Base-by-base conservation (phyloP, 2,329 filamentous ascomycete species). In the Ophiocordyceps camponoti-saundersi region DNA sequence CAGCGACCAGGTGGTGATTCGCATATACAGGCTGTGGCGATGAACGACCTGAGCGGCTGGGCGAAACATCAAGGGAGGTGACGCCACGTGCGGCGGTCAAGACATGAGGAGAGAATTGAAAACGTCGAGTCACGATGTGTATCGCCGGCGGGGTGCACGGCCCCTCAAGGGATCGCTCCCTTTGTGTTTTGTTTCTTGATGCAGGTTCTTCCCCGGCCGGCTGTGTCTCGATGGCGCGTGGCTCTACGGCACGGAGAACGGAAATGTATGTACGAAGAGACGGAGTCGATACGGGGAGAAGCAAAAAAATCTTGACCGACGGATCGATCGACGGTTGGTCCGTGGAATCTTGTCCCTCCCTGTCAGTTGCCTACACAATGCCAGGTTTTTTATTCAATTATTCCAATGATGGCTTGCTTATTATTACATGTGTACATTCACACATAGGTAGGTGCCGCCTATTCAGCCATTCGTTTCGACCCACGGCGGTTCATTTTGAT, bases 1-100 rank as follows among this genome's bases (percentile, higher is more conserved):
- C 61, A 70, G 66, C 51, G 73, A 76, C 48, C 52, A 62, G n/a
- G 72, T 75, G 4, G 71, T 72, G 6, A 80, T 83, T 51, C 71
- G 72, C 52, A 73, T 82, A 18, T 65, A 56, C 49, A 59, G 52
- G 48, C 55, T 63, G 18, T 60, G 53, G 6, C 57, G 6, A 58
- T 47, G 46, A 26, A 26, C 23, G 36, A 7, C 36, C 8, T 18
- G 16, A n/a, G 36, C 36, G 10, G n/a, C 23, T 26, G 23, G 23
- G 23, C 36, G 36, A 18, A 39, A 39, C 32, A 16, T 36, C 13
- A 10, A 18, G 36, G 36, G 36, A 16, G 34, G 34, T 11, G 30
- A 15, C 30, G 11, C 30, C 30, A 32, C 30, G 30, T 32, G 30
- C 30, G 15, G 30, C 6, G 6, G 30, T 6, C 15, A n/a, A 39